A percentile compares a stretch with the other conserved stretches of the same genome.
Evolutionary conservation across 768 basidiomycete genomes (phyloP).

Genomic region (Mycena albidolilacea): DNA sequence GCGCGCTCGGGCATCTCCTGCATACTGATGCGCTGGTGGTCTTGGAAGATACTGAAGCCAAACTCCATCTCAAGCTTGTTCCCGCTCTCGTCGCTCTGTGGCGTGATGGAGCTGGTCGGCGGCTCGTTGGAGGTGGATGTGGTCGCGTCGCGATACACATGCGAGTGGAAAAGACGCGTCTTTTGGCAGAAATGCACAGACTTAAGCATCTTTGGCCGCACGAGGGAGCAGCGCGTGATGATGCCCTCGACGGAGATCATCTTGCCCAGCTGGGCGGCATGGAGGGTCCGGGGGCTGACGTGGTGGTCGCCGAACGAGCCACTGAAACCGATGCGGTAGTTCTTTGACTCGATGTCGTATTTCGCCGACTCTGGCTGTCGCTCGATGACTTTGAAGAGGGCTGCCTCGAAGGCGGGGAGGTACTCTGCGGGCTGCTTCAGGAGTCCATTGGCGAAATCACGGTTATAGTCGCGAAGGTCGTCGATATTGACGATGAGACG

Average conservation of each 20-base stretch:
- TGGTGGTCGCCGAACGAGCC: slow-evolving; percentile 99
- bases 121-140: slow-evolving; percentile 89
- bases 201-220: slow-evolving; percentile 98
- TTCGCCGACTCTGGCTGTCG: slow-evolving; percentile 84
- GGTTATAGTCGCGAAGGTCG: slow-evolving; percentile 93
- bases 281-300: slow-evolving; percentile 93
- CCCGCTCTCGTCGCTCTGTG: slow-evolving; percentile 94
- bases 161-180: slow-evolving; percentile 85
- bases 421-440: slow-evolving; percentile 91
- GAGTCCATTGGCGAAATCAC: slow-evolving; percentile 89
- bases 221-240: slow-evolving; percentile 97
- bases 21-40: slow-evolving; percentile 97
- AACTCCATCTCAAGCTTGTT: slow-evolving; percentile 91
- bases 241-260: slow-evolving; percentile 99
- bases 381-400: slow-evolving; percentile 80
- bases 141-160: slow-evolving; percentile 94
- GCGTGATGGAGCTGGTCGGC: slow-evolving; percentile 88
- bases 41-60: slow-evolving; percentile 91
- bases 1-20: slow-evolving; percentile 99
- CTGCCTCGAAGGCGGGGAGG: slow-evolving; percentile 91
- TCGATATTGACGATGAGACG: slow-evolving; percentile 96
- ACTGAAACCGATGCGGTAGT: slow-evolving; percentile 90
- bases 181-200: slow-evolving; percentile 97
- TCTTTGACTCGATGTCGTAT: slow-evolving; percentile 85
- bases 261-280: slow-evolving; percentile 90